A percentile compares a stretch with the other conserved stretches of the same genome.
These are phyloP conservation scores for Trypanosoma lewisi DNA, from an alignment of 208 protist genomes.

Conservation along the genomic window DNA sequence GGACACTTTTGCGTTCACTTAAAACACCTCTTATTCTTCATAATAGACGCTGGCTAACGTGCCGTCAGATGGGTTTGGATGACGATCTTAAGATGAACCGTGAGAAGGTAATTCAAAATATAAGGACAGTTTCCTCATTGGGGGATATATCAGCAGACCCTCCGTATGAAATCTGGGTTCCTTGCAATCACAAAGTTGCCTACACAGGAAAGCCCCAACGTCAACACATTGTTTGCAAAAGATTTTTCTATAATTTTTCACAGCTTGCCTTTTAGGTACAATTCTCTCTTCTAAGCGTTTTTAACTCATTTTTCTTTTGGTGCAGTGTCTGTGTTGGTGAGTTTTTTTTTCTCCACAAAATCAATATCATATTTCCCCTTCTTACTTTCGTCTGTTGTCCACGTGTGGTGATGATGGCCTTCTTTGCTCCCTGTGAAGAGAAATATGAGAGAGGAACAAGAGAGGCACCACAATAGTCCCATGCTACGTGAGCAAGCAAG, in stretches of 20 bases:
- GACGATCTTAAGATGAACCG: constrained; percentile 11
- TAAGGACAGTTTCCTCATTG: neutral
- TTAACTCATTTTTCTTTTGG: no score
- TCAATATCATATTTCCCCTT: no score
- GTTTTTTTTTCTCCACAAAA: no score
- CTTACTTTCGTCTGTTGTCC: no score
- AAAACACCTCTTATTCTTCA: constrained; percentile 38
- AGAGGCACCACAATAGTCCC: no score
- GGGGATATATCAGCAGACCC: neutral
- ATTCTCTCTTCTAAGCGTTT: no score
- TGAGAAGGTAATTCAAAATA: neutral
- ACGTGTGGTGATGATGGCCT: no score
- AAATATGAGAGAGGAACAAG: no score
- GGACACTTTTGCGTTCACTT: constrained; percentile 37
- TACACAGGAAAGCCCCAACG: constrained; percentile 3
- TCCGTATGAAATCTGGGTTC: constrained; percentile 19
- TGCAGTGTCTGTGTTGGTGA: no score
- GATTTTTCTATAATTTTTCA: constrained; percentile 28
- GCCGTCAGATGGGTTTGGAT: constrained; percentile 20
- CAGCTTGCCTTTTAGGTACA: no score
- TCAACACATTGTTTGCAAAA: constrained; percentile 6
- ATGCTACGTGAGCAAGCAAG: no score
- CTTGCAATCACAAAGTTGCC: neutral
- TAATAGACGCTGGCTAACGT: constrained; percentile 30
- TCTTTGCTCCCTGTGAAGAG: no score